These are phyloP conservation scores for Plasmodium gallinaceum DNA, from an alignment of 169 alveolate species.

Conservation along the genomic window DNA sequence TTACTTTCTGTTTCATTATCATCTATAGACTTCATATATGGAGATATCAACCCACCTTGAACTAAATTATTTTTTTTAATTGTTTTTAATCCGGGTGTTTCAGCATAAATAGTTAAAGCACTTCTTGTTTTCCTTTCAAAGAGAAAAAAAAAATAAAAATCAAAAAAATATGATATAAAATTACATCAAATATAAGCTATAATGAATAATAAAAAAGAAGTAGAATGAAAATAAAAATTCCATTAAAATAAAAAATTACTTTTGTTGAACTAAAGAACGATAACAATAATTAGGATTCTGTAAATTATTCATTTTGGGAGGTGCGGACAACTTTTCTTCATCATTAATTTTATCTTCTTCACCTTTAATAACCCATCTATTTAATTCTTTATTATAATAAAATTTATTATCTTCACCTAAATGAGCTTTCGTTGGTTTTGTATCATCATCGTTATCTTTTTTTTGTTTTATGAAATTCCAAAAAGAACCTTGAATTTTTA, in stretches of 20 bases:
- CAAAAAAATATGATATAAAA: background rate
- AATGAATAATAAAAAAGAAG: no score
- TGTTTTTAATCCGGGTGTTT: constrained; percentile 84
- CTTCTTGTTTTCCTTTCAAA: constrained; percentile 77
- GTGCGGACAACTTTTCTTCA: constrained; percentile 45
- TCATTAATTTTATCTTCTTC: constrained; percentile 85
- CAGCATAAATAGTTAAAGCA: constrained; percentile 81
- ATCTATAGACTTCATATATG: constrained; percentile 78
- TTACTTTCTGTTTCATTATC: constrained; percentile 45
- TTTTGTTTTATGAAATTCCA: constrained; percentile 71
- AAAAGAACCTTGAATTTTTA: constrained; percentile 33
- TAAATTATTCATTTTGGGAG: constrained; percentile 66
- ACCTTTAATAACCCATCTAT: constrained; percentile 91
- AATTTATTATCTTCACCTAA: constrained; percentile 91
- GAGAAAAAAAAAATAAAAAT: background rate
- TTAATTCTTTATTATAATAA: constrained; percentile 88
- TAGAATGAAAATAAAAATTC: no score
- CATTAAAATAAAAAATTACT: constrained; percentile 17
- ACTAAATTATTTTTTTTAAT: constrained; percentile 58
- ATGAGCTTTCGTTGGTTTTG: constrained; percentile 76
- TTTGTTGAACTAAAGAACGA: constrained; percentile 66
- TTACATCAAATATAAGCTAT: no score
- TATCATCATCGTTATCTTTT: constrained; percentile 58
- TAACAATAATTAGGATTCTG: constrained; percentile 38
- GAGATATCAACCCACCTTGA: constrained; percentile 74